Conservation (phyloP, 2,329 filamentous ascomycete genomes). For the Fusarium aywerte region DNA sequence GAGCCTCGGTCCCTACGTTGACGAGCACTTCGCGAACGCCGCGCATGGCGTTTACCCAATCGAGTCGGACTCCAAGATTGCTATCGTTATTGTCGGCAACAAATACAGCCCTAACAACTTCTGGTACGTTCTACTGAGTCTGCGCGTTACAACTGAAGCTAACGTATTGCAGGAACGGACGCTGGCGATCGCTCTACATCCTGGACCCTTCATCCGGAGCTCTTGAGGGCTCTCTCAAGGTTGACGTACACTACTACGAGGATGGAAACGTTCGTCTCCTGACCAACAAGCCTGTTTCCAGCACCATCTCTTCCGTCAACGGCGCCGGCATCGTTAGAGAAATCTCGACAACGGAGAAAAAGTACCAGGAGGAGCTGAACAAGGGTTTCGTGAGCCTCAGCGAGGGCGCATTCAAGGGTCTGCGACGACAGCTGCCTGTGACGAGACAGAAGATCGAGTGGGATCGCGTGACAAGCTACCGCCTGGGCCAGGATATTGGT, state of each 20-base stretch:
- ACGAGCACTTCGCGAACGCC: slow-evolving; percentile 88
- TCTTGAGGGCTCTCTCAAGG: slow-evolving; percentile 83
- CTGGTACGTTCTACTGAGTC: slow-evolving; percentile 70
- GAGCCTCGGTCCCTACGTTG: slow-evolving; percentile 77
- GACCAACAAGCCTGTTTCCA: slow-evolving; percentile 80
- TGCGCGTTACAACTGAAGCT: slow-evolving; percentile 15
- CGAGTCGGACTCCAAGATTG: slow-evolving; percentile 78
- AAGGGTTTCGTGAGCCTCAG: slow-evolving; percentile 86
- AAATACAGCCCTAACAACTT: slow-evolving; percentile 99
- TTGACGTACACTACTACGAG: slow-evolving; percentile 99
- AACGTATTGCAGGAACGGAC: slow-evolving; percentile 77
- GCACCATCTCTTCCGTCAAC: slow-evolving; percentile 69
- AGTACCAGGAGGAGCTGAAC: slow-evolving; percentile 97
- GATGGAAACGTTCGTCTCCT: slow-evolving; percentile 95
- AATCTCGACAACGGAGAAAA: slow-evolving; percentile 83
- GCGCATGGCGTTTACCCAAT: slow-evolving; percentile 86
- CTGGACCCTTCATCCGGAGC: slow-evolving; percentile 74
- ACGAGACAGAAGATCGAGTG: slow-evolving; percentile 99
- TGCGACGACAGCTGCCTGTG: slow-evolving; percentile 92
- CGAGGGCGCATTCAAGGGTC: slow-evolving; percentile 93
- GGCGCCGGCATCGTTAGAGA: slow-evolving; percentile 78
- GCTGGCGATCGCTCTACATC: slow-evolving; percentile 91
- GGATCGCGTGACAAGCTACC: slow-evolving; percentile 97
- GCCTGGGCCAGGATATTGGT: slow-evolving; percentile 82
- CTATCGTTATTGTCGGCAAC: slow-evolving; percentile 88